phyloP scores from a whole-genome alignment of 371 early-diverging fungal genomes.

The Mortierella sp. region DNA sequence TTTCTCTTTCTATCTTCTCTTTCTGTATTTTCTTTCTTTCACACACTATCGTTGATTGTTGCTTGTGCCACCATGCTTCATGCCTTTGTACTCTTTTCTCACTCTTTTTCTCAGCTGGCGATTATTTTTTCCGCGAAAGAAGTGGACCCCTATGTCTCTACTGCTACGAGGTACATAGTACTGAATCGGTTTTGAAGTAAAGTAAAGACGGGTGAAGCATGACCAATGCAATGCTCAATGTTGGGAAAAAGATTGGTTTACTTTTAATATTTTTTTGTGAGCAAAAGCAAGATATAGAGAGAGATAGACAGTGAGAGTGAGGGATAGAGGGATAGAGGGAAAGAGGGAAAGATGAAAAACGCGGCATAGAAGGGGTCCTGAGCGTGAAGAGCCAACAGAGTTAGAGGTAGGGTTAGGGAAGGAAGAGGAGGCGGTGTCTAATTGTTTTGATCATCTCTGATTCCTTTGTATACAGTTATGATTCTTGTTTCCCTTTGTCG shows the following conservation, averaged over 20 bases:
- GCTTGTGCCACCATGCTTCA: background rate
- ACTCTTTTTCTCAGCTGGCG: background rate
- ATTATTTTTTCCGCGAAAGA: background rate
- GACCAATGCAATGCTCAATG: background rate
- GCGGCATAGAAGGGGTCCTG: conserved; percentile 8
- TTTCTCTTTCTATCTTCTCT: background rate
- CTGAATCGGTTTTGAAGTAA: background rate
- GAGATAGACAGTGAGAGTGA: no score
- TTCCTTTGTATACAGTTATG: background rate
- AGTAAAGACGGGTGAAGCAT: background rate
- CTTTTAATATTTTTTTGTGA: background rate
- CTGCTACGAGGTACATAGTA: background rate
- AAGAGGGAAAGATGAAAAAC: background rate
- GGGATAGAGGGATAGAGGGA: no score
- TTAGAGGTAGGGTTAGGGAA: background rate
- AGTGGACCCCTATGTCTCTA: background rate
- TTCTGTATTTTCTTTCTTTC: background rate
- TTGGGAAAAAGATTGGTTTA: background rate
- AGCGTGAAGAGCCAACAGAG: background rate
- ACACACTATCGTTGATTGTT: background rate
- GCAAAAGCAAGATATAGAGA: background rate
- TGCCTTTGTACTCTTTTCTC: background rate
- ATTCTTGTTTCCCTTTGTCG: background rate
- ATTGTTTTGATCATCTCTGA: background rate
- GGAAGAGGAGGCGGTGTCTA: background rate